A percentile compares a stretch with the other conserved stretches of the same genome.
These are phyloP conservation scores for Coniochaeta pulveracea DNA, from an alignment of 2,329 filamentous ascomycete genomes.

Conservation along the genomic window DNA sequence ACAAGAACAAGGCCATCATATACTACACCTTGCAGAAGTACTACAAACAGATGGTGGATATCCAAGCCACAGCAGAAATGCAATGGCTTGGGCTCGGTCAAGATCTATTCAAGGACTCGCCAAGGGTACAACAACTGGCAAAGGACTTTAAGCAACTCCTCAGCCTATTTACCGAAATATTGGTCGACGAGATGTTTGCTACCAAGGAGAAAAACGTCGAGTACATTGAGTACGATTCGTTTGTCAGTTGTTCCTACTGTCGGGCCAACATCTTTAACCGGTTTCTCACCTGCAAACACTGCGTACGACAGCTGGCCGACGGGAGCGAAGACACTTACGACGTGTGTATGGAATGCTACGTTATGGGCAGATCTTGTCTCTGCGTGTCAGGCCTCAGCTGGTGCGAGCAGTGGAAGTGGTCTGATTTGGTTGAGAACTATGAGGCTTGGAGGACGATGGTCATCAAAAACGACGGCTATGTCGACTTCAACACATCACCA, in stretches of 20 bases:
- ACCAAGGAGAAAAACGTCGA: slow-evolving; percentile 63
- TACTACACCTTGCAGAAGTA: slow-evolving; percentile 84
- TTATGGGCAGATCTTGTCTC: slow-evolving; percentile 87
- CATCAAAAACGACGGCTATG: slow-evolving; percentile 58
- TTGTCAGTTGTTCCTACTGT: slow-evolving; percentile 92
- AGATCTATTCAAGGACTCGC: slow-evolving; percentile 26
- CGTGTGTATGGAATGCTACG: slow-evolving; percentile 95
- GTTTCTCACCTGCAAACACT: slow-evolving; percentile 85
- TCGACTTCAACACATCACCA: slow-evolving; percentile 55
- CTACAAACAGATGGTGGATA: slow-evolving; percentile 41
- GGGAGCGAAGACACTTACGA: slow-evolving; percentile 82
- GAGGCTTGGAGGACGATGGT: slow-evolving; percentile 75
- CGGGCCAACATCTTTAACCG: slow-evolving; percentile 94
- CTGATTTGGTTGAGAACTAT: slow-evolving; percentile 64
- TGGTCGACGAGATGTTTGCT: slow-evolving; percentile 80
- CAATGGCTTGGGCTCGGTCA: slow-evolving; percentile 36
- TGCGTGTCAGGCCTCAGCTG: slow-evolving; percentile 79
- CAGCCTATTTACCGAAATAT: slow-evolving; percentile 61
- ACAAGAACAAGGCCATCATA: slow-evolving; percentile 95
- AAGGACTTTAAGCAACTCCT: slow-evolving; percentile 78
- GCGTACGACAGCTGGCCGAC: slow-evolving; percentile 53
- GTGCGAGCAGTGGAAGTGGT: slow-evolving; percentile 90
- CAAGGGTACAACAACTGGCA: slow-evolving; percentile 52
- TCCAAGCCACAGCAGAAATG: slow-evolving; percentile 36
- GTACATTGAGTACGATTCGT: slow-evolving; percentile 72